Percentiles rank a stretch among this genome's conserved stretches.
phyloP scores from a whole-genome alignment of 805 yeast genomes.

The Candida caryicola region DNA sequence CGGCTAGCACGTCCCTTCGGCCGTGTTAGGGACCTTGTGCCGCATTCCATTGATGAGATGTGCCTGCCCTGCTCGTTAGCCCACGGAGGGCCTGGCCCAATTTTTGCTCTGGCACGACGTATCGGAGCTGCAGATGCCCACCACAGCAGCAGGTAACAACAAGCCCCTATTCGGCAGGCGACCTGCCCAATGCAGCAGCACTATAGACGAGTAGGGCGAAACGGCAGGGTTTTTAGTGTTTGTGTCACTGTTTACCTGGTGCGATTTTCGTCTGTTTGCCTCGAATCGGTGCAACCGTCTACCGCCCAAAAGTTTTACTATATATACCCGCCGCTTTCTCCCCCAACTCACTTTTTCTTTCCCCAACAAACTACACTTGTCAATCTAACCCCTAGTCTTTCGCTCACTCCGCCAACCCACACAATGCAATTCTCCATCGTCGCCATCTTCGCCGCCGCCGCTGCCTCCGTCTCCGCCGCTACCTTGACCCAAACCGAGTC shows the following conservation, averaged over 20 bases:
- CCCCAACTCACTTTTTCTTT: slow-evolving; percentile 3
- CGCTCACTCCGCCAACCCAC: slow-evolving; percentile 24
- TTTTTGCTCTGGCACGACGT: too few relatives aligned
- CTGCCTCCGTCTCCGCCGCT: slow-evolving; percentile 33
- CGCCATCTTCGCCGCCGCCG: slow-evolving; percentile 38
- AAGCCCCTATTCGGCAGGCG: not conserved
- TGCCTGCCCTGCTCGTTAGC: too few relatives aligned
- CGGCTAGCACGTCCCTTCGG: too few relatives aligned
- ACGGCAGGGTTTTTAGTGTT: too few relatives aligned
- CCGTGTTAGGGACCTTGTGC: too few relatives aligned
- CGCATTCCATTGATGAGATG: too few relatives aligned
- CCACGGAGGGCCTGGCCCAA: too few relatives aligned
- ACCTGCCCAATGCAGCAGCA: not conserved
- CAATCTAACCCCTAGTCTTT: slow-evolving; percentile 33
- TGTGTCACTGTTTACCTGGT: not conserved
- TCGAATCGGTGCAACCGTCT: too few relatives aligned
- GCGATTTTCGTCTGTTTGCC: too few relatives aligned
- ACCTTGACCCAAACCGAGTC: slow-evolving; percentile 29
- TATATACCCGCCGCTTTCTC: slow-evolving; percentile 4
- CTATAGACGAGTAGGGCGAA: not conserved
- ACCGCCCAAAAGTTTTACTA: not conserved
- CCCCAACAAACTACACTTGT: slow-evolving; percentile 10
- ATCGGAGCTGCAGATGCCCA: too few relatives aligned
- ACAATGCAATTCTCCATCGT: slow-evolving; percentile 49
- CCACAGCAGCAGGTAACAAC: not conserved